These are phyloP conservation scores for Pleurotus tuoliensis DNA, from an alignment of 768 basidiomycete species.

Conservation along the genomic window DNA sequence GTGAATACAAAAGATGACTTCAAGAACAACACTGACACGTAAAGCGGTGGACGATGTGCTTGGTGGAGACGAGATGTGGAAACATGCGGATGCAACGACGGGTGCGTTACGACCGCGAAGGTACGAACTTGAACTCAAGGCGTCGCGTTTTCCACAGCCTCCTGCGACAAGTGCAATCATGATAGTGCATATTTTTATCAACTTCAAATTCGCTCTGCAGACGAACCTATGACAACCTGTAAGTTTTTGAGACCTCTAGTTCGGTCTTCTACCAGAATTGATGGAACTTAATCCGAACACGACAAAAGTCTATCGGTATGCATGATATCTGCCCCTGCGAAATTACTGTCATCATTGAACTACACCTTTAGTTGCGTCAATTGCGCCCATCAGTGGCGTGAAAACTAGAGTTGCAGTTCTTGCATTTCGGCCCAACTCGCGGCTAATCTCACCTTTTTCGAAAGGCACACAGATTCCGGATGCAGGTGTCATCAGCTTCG, in stretches of 20 bases:
- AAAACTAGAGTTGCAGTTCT: slow-evolving; percentile 37
- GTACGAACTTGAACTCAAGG: not conserved
- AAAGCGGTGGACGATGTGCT: slow-evolving; percentile 95
- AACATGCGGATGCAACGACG: slow-evolving; percentile 84
- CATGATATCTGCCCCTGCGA: not conserved
- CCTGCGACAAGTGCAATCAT: slow-evolving; percentile 78
- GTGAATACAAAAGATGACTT: slow-evolving; percentile 70
- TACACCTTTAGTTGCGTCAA: slow-evolving; percentile 44
- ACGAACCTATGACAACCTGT: slow-evolving; percentile 85
- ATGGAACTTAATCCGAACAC: not conserved
- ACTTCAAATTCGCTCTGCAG: slow-evolving; percentile 91
- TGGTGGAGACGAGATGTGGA: slow-evolving; percentile 92
- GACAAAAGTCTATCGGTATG: slow-evolving; percentile 58
- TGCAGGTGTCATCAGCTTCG: too few species aligned
- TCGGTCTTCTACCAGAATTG: too few species aligned
- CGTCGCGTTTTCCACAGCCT: slow-evolving; percentile 29
- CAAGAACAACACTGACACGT: slow-evolving; percentile 77
- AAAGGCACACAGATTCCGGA: too few species aligned
- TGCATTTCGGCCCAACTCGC: too few species aligned
- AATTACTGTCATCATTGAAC: not conserved
- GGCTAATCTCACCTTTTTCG: too few species aligned
- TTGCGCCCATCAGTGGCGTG: slow-evolving; percentile 68
- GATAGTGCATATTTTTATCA: slow-evolving; percentile 91
- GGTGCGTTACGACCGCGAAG: slow-evolving; percentile 47
- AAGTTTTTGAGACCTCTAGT: slow-evolving; percentile 16